A percentile compares a stretch with the other conserved stretches of the same genome.
These are phyloP conservation scores for Prunus mume DNA, from an alignment of 306 rosid genomes.

Conservation along the genomic window DNA sequence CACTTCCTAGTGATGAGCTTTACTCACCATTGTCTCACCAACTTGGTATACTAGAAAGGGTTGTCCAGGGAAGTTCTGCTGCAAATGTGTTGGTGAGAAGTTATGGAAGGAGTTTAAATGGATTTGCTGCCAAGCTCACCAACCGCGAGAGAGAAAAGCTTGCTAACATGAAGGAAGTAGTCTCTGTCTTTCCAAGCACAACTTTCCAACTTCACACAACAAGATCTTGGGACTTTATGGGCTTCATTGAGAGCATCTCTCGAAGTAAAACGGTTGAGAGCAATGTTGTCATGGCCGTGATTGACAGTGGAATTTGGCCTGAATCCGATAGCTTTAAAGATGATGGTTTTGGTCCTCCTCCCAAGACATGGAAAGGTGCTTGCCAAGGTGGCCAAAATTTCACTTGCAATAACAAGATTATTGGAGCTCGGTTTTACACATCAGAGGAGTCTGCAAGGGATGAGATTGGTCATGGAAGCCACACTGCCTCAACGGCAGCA, in stretches of 20 bases:
- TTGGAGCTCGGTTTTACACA: slow-evolving; percentile 7
- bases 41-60: neutral
- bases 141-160: neutral
- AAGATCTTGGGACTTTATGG: slow-evolving; percentile 25
- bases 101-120: neutral
- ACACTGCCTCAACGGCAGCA: slow-evolving; percentile 21
- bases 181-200: neutral
- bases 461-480: slow-evolving; percentile 9
- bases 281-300: neutral
- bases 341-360: slow-evolving; percentile 17
- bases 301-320: slow-evolving; percentile 20
- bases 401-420: slow-evolving; percentile 21
- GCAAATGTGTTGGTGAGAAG: neutral
- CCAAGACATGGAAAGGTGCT: slow-evolving; percentile 15
- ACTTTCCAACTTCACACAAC: neutral
- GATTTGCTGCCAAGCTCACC: neutral
- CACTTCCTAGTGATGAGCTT: neutral
- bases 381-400: slow-evolving; percentile 13
- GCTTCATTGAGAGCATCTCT: neutral
- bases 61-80: neutral
- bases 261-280: neutral
- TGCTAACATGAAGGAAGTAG: neutral
- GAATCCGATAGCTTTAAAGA: slow-evolving; percentile 16
- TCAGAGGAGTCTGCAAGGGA: neutral
- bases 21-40: neutral